Percentiles rank a stretch among this genome's conserved stretches.
phyloP scores from a whole-genome alignment of 2,329 filamentous ascomycete species.

The Colletotrichum cuscutae region DNA sequence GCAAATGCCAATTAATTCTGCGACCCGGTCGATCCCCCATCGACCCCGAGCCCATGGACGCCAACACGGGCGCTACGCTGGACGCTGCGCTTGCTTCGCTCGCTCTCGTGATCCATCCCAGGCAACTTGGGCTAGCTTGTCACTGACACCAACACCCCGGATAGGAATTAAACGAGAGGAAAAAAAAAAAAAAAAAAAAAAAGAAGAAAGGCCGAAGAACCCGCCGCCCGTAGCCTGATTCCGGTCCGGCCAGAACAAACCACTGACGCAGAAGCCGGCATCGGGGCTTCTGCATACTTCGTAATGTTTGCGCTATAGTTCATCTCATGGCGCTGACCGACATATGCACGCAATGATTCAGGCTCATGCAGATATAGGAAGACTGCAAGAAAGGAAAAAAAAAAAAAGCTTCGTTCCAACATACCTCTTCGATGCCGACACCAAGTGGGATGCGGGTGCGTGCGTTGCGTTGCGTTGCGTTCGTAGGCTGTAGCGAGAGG shows the following conservation, averaged over 20 bases:
- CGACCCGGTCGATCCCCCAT: constrained; percentile 26
- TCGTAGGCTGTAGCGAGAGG: constrained; percentile 4
- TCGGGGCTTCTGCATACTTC: not conserved
- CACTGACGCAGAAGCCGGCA: not conserved
- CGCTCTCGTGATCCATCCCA: not conserved
- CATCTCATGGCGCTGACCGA: constrained; percentile 19
- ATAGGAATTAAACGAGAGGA: not conserved
- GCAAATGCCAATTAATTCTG: constrained; percentile 5
- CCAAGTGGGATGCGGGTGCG: not conserved
- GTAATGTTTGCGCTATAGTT: constrained; percentile 7
- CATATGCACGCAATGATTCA: constrained; percentile 14
- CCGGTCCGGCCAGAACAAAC: not conserved
- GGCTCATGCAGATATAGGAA: not conserved
- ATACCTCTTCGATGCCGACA: constrained; percentile 7
- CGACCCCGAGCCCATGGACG: constrained; percentile 3
- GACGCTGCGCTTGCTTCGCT: not conserved
- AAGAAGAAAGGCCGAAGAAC: constrained; percentile 1
- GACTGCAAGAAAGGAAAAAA: not conserved
- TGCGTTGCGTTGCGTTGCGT: not conserved
- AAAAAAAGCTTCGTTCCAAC: constrained; percentile 20
- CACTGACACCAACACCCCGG: not conserved
- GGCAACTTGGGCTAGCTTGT: not conserved
- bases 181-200: not conserved
- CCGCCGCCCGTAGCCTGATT: constrained; percentile 3
- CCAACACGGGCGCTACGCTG: constrained; percentile 6